phyloP scores from a whole-genome alignment of 768 basidiomycete species.

The Pleurotus citrinopileatus region DNA sequence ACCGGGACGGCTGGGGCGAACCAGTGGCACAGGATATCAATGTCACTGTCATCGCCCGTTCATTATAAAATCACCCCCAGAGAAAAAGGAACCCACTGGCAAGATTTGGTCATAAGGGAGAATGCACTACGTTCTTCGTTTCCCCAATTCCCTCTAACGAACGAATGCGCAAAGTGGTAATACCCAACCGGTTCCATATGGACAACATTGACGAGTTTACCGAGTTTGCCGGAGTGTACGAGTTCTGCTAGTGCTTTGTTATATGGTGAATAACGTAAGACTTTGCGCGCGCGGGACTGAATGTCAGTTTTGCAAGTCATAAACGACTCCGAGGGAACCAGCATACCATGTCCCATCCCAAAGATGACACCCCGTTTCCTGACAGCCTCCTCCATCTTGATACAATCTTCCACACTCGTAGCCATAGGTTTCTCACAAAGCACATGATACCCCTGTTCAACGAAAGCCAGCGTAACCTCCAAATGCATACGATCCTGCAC shows the following conservation, averaged over 20 bases:
- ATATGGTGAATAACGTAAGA: conserved; percentile 87
- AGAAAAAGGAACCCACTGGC: conserved; percentile 58
- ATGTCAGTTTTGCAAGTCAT: too few species aligned
- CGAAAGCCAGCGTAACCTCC: conserved; percentile 72
- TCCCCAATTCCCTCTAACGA: conserved; percentile 80
- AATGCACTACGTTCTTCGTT: conserved; percentile 71
- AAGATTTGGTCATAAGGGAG: conserved; percentile 86
- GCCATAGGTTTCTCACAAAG: conserved; percentile 95
- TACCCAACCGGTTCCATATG: conserved; percentile 87
- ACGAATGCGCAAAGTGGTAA: conserved; percentile 89
- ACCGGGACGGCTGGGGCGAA: conserved; percentile 60
- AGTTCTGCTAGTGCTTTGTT: conserved; percentile 65
- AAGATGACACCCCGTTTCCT: conserved; percentile 72
- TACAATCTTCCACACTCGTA: conserved; percentile 65
- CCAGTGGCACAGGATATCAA: conserved; percentile 82
- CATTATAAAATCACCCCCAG: conserved; percentile 7
- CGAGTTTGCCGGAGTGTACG: conserved; percentile 67
- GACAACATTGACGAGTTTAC: conserved; percentile 77
- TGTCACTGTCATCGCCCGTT: conserved; percentile 64
- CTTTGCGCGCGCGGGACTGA: too few species aligned
- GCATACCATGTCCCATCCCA: conserved; percentile 83
- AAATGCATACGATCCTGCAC: conserved; percentile 81
- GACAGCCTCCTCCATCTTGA: conserved; percentile 72
- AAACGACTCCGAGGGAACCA: not conserved
- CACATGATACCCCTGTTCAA: conserved; percentile 81